These are phyloP conservation scores for Penicillium sp. DNA, from an alignment of 2,329 filamentous ascomycete genomes.

Conservation along the genomic window DNA sequence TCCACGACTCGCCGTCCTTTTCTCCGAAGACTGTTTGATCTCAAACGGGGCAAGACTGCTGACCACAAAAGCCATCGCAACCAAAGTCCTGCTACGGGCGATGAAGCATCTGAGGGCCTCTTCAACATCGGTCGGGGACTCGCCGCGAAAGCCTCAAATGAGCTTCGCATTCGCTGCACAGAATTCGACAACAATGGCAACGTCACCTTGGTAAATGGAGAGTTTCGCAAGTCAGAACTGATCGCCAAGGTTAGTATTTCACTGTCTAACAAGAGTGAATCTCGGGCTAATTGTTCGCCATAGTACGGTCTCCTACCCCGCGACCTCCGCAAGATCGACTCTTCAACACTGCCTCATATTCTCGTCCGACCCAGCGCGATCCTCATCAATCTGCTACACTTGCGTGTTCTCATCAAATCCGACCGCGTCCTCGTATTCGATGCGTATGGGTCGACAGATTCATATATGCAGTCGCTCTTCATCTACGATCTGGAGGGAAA, in stretches of 20 bases:
- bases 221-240: constrained; percentile 96
- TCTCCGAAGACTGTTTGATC: constrained; percentile 40
- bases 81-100: constrained; percentile 59
- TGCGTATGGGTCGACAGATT: constrained; percentile 90
- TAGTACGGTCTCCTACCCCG: constrained; percentile 90
- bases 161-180: constrained; percentile 85
- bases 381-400: constrained; percentile 91
- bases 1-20: constrained; percentile 38
- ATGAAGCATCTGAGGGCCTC: constrained; percentile 61
- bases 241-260: constrained; percentile 80
- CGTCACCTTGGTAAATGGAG: constrained; percentile 88
- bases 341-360: constrained; percentile 91
- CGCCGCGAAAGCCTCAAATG: constrained; percentile 74
- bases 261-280: constrained; percentile 52
- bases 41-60: constrained; percentile 34
- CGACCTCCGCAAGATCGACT: constrained; percentile 96
- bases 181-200: constrained; percentile 92
- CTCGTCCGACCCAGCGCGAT: constrained; percentile 91
- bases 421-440: constrained; percentile 95
- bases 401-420: constrained; percentile 92
- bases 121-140: constrained; percentile 71
- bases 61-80: constrained; percentile 53
- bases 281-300: constrained; percentile 8
- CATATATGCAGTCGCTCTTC: constrained; percentile 93
- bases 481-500: constrained; percentile 97